Evolutionary conservation across 352 stramenopile species (phyloP).

Genomic region (Globisporangium lucens): DNA sequence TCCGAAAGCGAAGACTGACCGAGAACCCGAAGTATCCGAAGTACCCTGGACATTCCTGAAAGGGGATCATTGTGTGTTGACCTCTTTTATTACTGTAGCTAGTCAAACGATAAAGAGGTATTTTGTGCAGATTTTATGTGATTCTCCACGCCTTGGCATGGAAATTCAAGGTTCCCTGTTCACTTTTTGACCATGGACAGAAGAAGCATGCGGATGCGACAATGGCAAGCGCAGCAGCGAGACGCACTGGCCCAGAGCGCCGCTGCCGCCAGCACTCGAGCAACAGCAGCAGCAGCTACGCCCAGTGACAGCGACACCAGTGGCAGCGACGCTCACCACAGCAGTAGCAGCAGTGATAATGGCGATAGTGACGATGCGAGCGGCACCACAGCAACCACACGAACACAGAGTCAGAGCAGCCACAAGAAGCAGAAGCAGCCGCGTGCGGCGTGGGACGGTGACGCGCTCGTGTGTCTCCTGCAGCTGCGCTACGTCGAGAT

Average conservation of each 20-base stretch:
- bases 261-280: not conserved
- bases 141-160: not conserved
- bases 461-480: conserved; percentile 4
- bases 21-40: too few species aligned
- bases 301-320: not conserved
- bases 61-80: too few species aligned
- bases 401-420: not conserved
- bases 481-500: conserved; percentile 5
- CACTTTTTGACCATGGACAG: not conserved
- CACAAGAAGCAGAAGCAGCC: not conserved
- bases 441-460: not conserved
- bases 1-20: too few species aligned
- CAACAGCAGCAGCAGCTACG: not conserved
- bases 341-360: not conserved
- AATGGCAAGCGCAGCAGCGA: not conserved
- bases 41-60: too few species aligned
- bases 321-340: not conserved
- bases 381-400: not conserved
- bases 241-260: not conserved
- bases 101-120: too few species aligned
- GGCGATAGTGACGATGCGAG: not conserved
- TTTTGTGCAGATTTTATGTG: not conserved
- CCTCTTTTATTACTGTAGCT: too few species aligned
- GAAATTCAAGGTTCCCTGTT: not conserved
- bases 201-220: conserved; percentile 3